These are phyloP conservation scores for Talaromyces atroroseus DNA, from an alignment of 2,329 filamentous ascomycete species.

Conservation along the genomic window DNA sequence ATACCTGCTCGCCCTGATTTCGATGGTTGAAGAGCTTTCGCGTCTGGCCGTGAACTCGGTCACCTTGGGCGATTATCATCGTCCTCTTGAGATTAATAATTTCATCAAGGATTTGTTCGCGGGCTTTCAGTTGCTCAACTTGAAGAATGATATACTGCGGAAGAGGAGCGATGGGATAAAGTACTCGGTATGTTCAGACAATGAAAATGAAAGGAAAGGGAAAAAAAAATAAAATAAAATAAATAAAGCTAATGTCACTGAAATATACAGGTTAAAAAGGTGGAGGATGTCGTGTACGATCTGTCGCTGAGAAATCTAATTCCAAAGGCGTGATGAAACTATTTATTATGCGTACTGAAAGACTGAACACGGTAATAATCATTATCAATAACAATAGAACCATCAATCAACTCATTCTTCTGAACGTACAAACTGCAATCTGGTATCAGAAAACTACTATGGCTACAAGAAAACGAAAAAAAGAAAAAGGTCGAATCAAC, in stretches of 20 bases:
- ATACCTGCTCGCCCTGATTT: slow-evolving; percentile 83
- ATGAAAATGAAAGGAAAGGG: not conserved
- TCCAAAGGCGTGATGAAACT: slow-evolving; percentile 42
- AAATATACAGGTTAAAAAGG: slow-evolving; percentile 69
- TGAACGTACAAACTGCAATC: slow-evolving; percentile 4
- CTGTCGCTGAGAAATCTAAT: slow-evolving; percentile 79
- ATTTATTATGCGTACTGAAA: no score
- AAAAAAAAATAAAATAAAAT: not conserved
- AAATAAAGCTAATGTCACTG: not conserved
- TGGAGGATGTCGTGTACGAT: slow-evolving; percentile 97
- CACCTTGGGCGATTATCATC: slow-evolving; percentile 78
- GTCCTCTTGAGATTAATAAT: slow-evolving; percentile 79
- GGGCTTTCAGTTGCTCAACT: slow-evolving; percentile 92
- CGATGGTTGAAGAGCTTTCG: slow-evolving; percentile 81
- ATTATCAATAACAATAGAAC: not conserved
- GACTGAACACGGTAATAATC: no score
- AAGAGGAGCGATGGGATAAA: slow-evolving; percentile 90
- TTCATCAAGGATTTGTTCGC: slow-evolving; percentile 95
- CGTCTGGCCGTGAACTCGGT: slow-evolving; percentile 92
- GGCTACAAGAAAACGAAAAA: not conserved
- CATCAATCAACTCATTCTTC: not conserved
- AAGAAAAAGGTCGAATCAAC: not conserved
- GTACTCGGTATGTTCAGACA: slow-evolving; percentile 57
- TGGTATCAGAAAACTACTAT: slow-evolving; percentile 7
- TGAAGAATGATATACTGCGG: slow-evolving; percentile 90